Conservation (phyloP, 176 grass and related monocot species). For the Eleusine coracana region DNA sequence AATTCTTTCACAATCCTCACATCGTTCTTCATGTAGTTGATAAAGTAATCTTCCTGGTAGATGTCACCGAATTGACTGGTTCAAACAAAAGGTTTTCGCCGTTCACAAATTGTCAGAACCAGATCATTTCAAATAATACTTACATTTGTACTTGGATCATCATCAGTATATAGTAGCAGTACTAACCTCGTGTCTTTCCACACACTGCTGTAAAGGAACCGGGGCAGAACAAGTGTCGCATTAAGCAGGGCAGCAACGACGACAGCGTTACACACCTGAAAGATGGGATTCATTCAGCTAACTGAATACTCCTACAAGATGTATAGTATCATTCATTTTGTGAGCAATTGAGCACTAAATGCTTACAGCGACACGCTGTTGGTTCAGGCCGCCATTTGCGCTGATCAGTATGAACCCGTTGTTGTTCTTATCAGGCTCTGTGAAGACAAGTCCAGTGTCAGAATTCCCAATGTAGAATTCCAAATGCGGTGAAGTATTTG, state of each 20-base stretch:
- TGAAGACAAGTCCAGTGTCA: constrained; percentile 23
- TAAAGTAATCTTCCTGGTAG: constrained; percentile 89
- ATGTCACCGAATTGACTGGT: constrained; percentile 95
- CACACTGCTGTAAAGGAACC: constrained; percentile 88
- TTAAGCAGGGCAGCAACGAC: constrained; percentile 78
- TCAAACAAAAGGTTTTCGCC: constrained; percentile 4
- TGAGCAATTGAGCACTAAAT: not conserved
- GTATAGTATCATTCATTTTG: not conserved
- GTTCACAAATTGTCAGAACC: not conserved
- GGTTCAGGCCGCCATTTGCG: constrained; percentile 89
- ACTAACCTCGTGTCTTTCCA: constrained; percentile 90
- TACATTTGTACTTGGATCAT: no score
- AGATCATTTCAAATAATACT: not conserved
- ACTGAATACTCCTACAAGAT: not conserved
- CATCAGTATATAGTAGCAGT: not conserved
- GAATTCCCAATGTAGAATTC: no score
- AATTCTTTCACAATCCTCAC: constrained; percentile 83
- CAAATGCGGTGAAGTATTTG: not conserved
- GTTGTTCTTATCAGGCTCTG: constrained; percentile 55
- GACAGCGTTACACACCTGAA: constrained; percentile 87
- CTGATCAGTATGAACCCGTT: constrained; percentile 83
- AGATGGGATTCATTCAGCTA: not conserved
- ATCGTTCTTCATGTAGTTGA: constrained; percentile 83
- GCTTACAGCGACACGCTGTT: constrained; percentile 91
- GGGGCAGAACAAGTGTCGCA: constrained; percentile 71